phyloP scores from a whole-genome alignment of 2,329 filamentous ascomycete species.

The Pochonia chlamydosporia region DNA sequence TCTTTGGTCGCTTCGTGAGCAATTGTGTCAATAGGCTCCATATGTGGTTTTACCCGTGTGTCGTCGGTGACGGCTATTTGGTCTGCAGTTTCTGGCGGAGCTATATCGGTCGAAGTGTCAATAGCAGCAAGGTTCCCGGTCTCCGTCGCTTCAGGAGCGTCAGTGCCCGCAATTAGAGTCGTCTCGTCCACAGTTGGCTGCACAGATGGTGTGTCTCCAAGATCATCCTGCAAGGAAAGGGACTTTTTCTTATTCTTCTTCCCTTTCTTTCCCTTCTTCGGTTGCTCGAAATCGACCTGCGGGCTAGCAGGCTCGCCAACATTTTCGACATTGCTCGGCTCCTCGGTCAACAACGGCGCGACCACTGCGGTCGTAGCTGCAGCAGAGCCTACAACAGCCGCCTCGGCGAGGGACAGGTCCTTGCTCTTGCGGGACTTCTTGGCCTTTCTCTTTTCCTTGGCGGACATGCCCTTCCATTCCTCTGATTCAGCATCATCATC shows the following conservation, averaged over 20 bases:
- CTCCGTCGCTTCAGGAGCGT: not conserved
- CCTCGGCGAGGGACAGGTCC: conserved; percentile 3
- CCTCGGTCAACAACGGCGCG: not conserved
- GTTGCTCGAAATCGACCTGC: conserved; percentile 9
- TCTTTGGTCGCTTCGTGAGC: not conserved
- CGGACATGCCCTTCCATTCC: conserved; percentile 9
- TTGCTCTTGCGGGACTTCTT: conserved; percentile 16
- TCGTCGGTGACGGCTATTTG: not conserved
- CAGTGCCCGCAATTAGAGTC: not conserved
- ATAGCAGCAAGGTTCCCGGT: not conserved
- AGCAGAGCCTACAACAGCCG: conserved; percentile 3
- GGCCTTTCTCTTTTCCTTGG: conserved; percentile 14
- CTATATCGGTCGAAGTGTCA: not conserved
- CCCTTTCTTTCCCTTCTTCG: conserved; percentile 13
- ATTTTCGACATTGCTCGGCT: conserved; percentile 8
- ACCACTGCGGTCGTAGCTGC: conserved; percentile 6
- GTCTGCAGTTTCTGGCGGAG: not conserved
- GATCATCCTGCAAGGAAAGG: conserved; percentile 4
- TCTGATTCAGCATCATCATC: conserved; percentile 12
- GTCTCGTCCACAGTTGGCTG: conserved; percentile 1
- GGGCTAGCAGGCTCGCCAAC: not conserved
- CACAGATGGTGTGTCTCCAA: not conserved
- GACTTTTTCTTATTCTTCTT: conserved; percentile 15
- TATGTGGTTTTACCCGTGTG: not conserved
- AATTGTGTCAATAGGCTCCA: not conserved